Evolutionary conservation across 257 asterid species (phyloP).

Genomic region (Solanum piurae): DNA sequence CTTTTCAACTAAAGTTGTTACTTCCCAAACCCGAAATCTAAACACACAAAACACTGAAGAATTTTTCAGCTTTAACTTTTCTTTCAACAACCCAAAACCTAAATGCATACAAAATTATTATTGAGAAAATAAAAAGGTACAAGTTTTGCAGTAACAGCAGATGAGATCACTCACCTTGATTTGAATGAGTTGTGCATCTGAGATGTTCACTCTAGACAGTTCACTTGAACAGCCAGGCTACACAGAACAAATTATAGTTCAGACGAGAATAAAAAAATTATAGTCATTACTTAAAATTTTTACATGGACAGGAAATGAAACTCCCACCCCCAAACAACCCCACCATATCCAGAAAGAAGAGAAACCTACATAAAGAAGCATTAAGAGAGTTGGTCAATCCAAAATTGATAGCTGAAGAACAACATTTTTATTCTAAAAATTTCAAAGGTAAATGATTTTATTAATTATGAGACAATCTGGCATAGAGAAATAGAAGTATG

Average conservation of each 20-base stretch:
- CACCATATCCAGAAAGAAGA: background rate
- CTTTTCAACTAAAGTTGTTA: background rate
- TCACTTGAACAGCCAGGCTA: conserved; percentile 98
- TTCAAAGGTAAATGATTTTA: background rate
- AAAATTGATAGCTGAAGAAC: background rate
- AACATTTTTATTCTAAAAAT: background rate
- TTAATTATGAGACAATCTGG: background rate
- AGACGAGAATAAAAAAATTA: background rate
- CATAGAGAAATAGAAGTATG: background rate
- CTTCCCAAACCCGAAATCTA: background rate
- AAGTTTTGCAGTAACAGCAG: background rate
- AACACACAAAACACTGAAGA: background rate
- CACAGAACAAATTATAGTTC: background rate
- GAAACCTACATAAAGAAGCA: background rate
- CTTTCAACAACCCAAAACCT: background rate
- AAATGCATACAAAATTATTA: background rate
- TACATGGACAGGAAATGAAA: background rate
- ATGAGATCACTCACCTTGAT: conserved; percentile 47
- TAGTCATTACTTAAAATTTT: background rate
- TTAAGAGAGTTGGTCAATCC: background rate
- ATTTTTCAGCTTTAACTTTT: background rate
- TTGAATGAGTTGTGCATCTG: conserved; percentile 74
- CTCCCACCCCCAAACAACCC: background rate
- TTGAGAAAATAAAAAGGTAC: background rate
- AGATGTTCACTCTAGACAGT: conserved; percentile 46